Percentiles rank a stretch among this genome's conserved stretches.
These are phyloP conservation scores for Paspalum notatum DNA, from an alignment of 176 grass and related monocot species.

Conservation along the genomic window DNA sequence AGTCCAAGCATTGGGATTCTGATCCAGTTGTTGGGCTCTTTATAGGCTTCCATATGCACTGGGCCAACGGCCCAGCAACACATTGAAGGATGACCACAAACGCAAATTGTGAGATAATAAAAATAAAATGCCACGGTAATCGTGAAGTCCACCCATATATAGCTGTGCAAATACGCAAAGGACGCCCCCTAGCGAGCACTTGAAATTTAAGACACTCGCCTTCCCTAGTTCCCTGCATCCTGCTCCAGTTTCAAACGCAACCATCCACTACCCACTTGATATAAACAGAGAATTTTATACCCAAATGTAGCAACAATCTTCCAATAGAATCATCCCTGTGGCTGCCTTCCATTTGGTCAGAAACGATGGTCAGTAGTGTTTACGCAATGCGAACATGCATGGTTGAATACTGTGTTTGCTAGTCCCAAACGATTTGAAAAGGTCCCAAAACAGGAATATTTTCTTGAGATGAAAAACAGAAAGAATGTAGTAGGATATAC, in stretches of 20 bases:
- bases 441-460: not conserved
- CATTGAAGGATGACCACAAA: not conserved
- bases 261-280: not conserved
- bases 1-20: no score
- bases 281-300: not conserved
- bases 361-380: not conserved
- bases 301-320: not conserved
- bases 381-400: constrained; percentile 7
- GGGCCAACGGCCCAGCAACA: no score
- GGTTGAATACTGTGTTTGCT: no score
- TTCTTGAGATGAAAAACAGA: no score
- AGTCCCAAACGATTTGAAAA: not conserved
- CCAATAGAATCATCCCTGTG: not conserved
- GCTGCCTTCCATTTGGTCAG: no score
- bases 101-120: not conserved
- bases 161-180: not conserved
- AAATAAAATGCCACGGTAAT: not conserved
- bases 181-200: not conserved
- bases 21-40: no score
- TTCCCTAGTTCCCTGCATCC: not conserved
- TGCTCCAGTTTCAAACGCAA: not conserved
- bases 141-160: constrained; percentile 11
- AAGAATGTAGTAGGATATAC: not conserved
- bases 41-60: no score
- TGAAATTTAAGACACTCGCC: no score